phyloP scores from a whole-genome alignment of 345 rosid genomes.

The Bruguiera gymnorhiza region DNA sequence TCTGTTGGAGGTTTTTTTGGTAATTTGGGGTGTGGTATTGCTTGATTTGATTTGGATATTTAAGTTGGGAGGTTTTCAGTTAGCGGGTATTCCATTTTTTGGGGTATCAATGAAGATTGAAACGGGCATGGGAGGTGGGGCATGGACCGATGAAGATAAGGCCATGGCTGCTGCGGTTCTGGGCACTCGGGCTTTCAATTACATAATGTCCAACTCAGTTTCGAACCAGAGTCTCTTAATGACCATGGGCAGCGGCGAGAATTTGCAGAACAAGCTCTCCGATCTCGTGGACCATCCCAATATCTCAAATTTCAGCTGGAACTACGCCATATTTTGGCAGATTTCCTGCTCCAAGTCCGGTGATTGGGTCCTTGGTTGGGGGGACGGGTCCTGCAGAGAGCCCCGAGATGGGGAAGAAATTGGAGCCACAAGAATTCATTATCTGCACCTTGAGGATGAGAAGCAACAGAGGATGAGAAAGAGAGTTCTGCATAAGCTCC shows the following conservation, averaged over 20 bases:
- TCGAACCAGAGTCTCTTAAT: slow-evolving; percentile 60
- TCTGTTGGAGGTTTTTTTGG: background rate
- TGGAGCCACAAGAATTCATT: slow-evolving; percentile 35
- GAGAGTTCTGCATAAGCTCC: slow-evolving; percentile 80
- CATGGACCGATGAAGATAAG: slow-evolving; percentile 80
- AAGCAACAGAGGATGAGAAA: slow-evolving; percentile 79
- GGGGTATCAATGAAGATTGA: slow-evolving; percentile 45
- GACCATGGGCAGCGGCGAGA: slow-evolving; percentile 61
- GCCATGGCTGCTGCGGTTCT: slow-evolving; percentile 62
- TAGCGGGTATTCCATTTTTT: slow-evolving; percentile 3
- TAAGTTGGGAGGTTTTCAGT: slow-evolving; percentile 3
- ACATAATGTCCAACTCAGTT: slow-evolving; percentile 60
- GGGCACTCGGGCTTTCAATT: slow-evolving; percentile 74
- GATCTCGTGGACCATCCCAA: slow-evolving; percentile 82
- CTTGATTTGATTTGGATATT: slow-evolving; percentile 26
- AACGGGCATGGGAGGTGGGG: slow-evolving; percentile 50
- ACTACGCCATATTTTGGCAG: slow-evolving; percentile 94
- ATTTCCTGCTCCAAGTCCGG: slow-evolving; percentile 80
- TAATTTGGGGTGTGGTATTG: slow-evolving; percentile 6
- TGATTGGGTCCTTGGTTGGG: slow-evolving; percentile 94
- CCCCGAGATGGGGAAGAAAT: slow-evolving; percentile 77
- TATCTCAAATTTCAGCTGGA: slow-evolving; percentile 86
- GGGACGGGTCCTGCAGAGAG: slow-evolving; percentile 92
- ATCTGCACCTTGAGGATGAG: slow-evolving; percentile 48
- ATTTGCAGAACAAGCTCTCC: slow-evolving; percentile 78